phyloP scores from a whole-genome alignment of 106 monocot species.

The Dioscorea zingiberensis region DNA sequence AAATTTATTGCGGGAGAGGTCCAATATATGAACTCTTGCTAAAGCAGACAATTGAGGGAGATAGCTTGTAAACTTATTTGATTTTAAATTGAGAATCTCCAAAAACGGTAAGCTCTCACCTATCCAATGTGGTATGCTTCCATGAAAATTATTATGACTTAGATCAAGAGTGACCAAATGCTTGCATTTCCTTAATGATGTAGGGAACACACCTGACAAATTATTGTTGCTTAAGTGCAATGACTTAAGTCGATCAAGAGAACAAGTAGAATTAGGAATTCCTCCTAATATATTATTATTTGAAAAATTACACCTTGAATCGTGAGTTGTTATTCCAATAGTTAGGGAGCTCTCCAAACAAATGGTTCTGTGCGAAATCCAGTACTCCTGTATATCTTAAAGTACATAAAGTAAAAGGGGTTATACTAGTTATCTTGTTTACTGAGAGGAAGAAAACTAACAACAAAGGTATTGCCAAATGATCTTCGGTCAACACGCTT shows the following conservation, averaged over 20 bases:
- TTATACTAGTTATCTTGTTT: no score
- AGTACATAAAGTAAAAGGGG: no score
- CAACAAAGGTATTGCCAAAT: no score
- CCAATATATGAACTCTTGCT: conserved; percentile 6
- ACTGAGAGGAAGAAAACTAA: no score
- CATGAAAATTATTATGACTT: conserved; percentile 27
- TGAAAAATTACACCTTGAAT: no score
- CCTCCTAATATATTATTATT: no score
- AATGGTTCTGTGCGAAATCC: no score
- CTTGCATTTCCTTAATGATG: conserved; percentile 1
- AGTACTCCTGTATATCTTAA: no score
- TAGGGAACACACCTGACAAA: conserved; percentile 16
- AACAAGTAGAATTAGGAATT: no score
- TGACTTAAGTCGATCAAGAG: no score
- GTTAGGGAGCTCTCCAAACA: no score
- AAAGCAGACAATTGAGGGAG: conserved; percentile 12
- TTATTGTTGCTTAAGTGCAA: conserved; percentile 30
- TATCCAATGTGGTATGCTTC: conserved; percentile 35
- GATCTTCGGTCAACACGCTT: conserved; percentile 16
- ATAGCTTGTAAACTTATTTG: conserved; percentile 12
- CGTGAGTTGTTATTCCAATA: no score
- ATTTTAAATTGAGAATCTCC: neutral
- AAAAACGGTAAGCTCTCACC: neutral
- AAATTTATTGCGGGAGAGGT: conserved; percentile 15
- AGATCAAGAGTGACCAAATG: conserved; percentile 21